A percentile compares a stretch with the other conserved stretches of the same genome.
Conservation (phyloP, 108 stramenopile species). For the Fistulifera pelliculosa region DNA sequence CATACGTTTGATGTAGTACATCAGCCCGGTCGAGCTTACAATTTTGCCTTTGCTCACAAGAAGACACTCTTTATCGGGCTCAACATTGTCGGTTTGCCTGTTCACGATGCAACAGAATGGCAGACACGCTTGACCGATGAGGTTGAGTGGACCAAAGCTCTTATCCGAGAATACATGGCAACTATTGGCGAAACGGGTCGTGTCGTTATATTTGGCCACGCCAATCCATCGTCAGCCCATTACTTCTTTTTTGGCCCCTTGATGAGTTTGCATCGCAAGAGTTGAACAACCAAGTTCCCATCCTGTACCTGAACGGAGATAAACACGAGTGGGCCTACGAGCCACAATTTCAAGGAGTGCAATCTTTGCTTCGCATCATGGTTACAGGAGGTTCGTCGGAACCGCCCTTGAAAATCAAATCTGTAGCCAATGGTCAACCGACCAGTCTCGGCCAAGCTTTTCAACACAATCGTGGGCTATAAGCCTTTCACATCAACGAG, state of each 20-base stretch:
- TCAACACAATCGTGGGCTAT: not conserved
- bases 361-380: slow-evolving; percentile 16
- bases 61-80: slow-evolving; percentile 26
- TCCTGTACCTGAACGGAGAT: slow-evolving; percentile 30
- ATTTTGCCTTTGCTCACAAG: slow-evolving; percentile 30
- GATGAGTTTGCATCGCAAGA: slow-evolving; percentile 9
- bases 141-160: slow-evolving; percentile 16
- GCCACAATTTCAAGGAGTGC: slow-evolving; percentile 10
- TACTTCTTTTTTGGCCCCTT: slow-evolving; percentile 18
- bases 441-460: not conserved
- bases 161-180: slow-evolving; percentile 6
- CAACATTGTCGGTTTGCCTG: slow-evolving; percentile 20
- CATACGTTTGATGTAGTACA: slow-evolving; percentile 13
- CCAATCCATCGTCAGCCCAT: slow-evolving; percentile 13
- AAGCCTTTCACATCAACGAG: too few species aligned
- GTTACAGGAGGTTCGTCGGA: slow-evolving; percentile 26
- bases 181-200: slow-evolving; percentile 5
- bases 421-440: not conserved
- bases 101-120: slow-evolving; percentile 19
- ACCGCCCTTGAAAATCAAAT: slow-evolving; percentile 19
- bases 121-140: slow-evolving; percentile 9
- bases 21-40: slow-evolving; percentile 10
- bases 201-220: slow-evolving; percentile 30
- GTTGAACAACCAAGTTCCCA: slow-evolving; percentile 11
- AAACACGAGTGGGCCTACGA: slow-evolving; percentile 19